Evolutionary conservation across 1,284 basidiomycete genomes (phyloP).

Genomic region (Trichosporon inkin): DNA sequence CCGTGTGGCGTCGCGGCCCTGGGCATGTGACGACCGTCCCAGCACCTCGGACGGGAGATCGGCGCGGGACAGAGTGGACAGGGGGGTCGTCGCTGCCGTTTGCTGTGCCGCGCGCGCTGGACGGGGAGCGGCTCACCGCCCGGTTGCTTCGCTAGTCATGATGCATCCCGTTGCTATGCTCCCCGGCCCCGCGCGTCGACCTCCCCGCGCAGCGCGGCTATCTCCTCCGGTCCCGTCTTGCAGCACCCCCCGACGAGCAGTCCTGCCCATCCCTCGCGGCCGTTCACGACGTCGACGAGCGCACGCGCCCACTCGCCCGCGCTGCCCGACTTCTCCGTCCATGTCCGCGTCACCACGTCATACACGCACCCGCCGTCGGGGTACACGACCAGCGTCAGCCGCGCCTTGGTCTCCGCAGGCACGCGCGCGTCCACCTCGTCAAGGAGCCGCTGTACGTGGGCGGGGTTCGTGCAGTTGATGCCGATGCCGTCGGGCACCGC

Average conservation of each 20-base stretch:
- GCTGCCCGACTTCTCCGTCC: constrained; percentile 44
- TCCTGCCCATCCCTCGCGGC: constrained; percentile 54
- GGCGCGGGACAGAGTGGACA: too few species aligned
- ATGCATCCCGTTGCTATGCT: too few species aligned
- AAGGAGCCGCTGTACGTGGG: constrained; percentile 48
- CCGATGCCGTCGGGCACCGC: constrained; percentile 57
- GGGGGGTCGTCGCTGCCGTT: too few species aligned
- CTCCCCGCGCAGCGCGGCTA: constrained; percentile 45
- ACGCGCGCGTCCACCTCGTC: constrained; percentile 31
- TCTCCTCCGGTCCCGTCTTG: constrained; percentile 59
- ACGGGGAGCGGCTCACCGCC: too few species aligned
- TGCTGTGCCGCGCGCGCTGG: too few species aligned
- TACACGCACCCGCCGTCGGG: constrained; percentile 66
- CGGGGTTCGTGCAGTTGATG: constrained; percentile 64
- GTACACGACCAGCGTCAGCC: constrained; percentile 58
- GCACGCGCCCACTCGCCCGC: constrained; percentile 53
- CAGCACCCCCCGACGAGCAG: constrained; percentile 70
- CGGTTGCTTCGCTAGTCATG: neutral
- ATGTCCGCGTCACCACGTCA: constrained; percentile 55
- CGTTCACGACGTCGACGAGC: constrained; percentile 44
- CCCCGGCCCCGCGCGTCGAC: neutral
- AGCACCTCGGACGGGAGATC: too few species aligned
- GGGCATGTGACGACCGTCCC: too few species aligned
- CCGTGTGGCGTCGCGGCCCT: too few species aligned
- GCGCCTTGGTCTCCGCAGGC: neutral